Base-by-base conservation (phyloP, 441 rosid species). In the Eutrema salsugineum region DNA sequence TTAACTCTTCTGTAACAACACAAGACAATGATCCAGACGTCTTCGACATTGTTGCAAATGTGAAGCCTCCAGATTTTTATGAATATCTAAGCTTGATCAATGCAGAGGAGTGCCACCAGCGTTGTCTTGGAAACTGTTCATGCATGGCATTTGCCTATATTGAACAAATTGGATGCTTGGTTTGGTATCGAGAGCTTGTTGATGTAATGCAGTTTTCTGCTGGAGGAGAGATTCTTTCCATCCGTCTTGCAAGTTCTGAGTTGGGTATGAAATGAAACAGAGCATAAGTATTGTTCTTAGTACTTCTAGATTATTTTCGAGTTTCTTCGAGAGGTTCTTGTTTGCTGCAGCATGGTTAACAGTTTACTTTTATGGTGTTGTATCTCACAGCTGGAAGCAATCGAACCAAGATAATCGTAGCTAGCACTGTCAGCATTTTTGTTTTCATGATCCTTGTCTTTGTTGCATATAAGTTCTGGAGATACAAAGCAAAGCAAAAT, bases 81-180 rank as follows among this genome's bases (percentile, higher is more conserved):
- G 70, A 58, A n/a, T 70, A 68, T 19, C 14, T 51, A 12, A 15
- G 33, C 10, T 11, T 4, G 8, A 70, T 68, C 40, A 61, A 73
- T 54, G 30, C 11, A 12, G 61, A 28, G 11, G 72, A 66, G 35
- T 87, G 91, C 51, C 46, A 1, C 15, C 30, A 35, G 11, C 14
- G 15, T 39, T 85, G 88, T 50, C 73, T 66, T 72, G 68, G 51
- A 15, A 85, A 81, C 76, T 84, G 92, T 77, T 81, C 88, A 7
- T 87, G 85, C 44, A 32, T 69, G 20, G 89, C 89, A 6, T 85
- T 80, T 65, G 65, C 85, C 19, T 85, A 56, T 59, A 53, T 70
- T 36, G 36, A 58, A 7, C 83, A 76, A 17, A 59, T 82, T 2
- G 85, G 89, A 5, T 87, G 85, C 62, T 67, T 82, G 77, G 68